Base-by-base conservation (phyloP, 805 yeast species). In the Geotrichum ghanense region DNA sequence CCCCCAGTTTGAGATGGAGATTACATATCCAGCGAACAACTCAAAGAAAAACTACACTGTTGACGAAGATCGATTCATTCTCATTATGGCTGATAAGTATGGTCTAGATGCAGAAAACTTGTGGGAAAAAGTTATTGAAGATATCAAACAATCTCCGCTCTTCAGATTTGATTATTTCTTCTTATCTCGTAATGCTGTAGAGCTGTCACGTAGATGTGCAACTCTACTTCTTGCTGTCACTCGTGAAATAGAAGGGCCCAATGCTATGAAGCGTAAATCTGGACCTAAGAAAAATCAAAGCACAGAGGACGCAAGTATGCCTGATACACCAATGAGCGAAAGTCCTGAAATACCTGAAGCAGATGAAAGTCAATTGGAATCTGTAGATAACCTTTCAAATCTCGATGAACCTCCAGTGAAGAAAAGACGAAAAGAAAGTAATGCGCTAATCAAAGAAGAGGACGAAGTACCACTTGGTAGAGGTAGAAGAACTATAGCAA, bases 101-200 rank as follows among this genome's bases (percentile, higher is more conserved):
- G 98, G 98, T 0, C 63, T 88, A 22, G 95, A 86, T 53, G 69
- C 80, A 19, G 79, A 78, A 5, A 87, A 84, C 53, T 66, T 89
- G 4, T 83, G 78, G 57, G 97, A 90, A 48, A 61, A 74, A 50
- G 79, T 90, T 31, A 74, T 84, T 41, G 84, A 81, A 44, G 75
- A 80, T 21, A 82, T 90, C 42, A 71, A 83, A 48, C 71, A 72
- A 17, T 76, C 82, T 6, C 85, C 89, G 1, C 64, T 85, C 53
- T 88, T 89, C 64, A 78, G 85, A 55, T 82, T 85, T 60, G 95
- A 90, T 64, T 88, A 82, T 68, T 88, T 83, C 65, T 75, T 92
- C 61, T 83, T 82, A 57, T 79, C 88, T 41, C 73, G 96, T 55
- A 78, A 84, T 2, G 72, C 85, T 0, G 69, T 76, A 1, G 98